phyloP scores from a whole-genome alignment of 768 basidiomycete genomes.

The Russula vinacea region DNA sequence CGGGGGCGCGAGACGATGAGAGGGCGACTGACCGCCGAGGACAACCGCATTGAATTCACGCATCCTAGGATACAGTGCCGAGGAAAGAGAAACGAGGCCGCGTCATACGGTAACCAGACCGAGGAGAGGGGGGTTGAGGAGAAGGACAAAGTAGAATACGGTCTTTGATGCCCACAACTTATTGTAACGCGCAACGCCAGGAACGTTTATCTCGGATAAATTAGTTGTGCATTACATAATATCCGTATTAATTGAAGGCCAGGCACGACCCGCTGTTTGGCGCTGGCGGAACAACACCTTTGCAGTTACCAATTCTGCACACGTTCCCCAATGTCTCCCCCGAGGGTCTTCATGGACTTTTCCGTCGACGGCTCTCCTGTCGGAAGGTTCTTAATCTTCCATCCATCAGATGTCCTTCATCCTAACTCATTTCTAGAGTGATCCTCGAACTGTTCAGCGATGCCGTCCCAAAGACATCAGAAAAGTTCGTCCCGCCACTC shows the following conservation, averaged over 20 bases:
- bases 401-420: slow-evolving; percentile 9
- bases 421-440: slow-evolving; percentile 44
- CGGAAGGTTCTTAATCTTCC: slow-evolving; percentile 49
- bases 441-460: slow-evolving; percentile 77
- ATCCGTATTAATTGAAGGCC: neutral
- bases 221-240: slow-evolving; percentile 1
- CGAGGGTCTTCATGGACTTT: slow-evolving; percentile 71
- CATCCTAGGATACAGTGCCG: slow-evolving; percentile 41
- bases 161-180: slow-evolving; percentile 14
- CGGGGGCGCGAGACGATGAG: slow-evolving; percentile 3
- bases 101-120: slow-evolving; percentile 29
- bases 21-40: slow-evolving; percentile 59
- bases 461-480: slow-evolving; percentile 66
- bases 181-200: neutral
- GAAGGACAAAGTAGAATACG: neutral
- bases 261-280: neutral
- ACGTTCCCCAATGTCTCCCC: slow-evolving; percentile 44
- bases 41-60: slow-evolving; percentile 75
- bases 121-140: slow-evolving; percentile 12
- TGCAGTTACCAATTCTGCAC: neutral
- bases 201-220: neutral
- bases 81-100: slow-evolving; percentile 22
- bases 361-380: slow-evolving; percentile 46
- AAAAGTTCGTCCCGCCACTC: slow-evolving; percentile 56
- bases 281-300: slow-evolving; percentile 2